phyloP scores from a whole-genome alignment of 2,329 filamentous ascomycete species.

The Hirsutella rhossiliensis region DNA sequence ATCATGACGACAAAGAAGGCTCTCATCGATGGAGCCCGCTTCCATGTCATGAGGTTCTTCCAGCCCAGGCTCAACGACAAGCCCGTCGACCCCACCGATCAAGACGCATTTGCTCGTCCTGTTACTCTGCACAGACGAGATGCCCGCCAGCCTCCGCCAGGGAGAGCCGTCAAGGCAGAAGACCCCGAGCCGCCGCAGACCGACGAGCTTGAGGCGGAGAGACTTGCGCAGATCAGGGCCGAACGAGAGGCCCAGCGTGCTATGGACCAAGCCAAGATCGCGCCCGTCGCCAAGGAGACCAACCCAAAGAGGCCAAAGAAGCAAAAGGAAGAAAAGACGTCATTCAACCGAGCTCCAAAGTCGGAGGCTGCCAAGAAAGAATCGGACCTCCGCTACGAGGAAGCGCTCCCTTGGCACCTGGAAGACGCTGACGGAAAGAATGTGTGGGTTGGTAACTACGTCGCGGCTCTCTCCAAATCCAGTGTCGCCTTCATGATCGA shows the following conservation, averaged over 20 bases:
- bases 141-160: constrained; percentile 56
- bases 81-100: constrained; percentile 54
- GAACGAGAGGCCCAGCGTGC: constrained; percentile 80
- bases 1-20: constrained; percentile 75
- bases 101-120: constrained; percentile 74
- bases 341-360: constrained; percentile 71
- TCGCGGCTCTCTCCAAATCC: constrained; percentile 75
- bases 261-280: constrained; percentile 83
- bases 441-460: constrained; percentile 84
- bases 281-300: constrained; percentile 57
- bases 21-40: constrained; percentile 65
- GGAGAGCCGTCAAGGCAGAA: constrained; percentile 52
- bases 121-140: constrained; percentile 84
- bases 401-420: constrained; percentile 90
- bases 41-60: constrained; percentile 75
- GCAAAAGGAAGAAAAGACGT: constrained; percentile 73
- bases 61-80: constrained; percentile 46
- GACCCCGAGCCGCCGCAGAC: constrained; percentile 27
- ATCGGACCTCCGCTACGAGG: constrained; percentile 71
- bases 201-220: constrained; percentile 49
- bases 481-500: constrained; percentile 70
- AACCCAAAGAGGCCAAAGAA: constrained; percentile 42
- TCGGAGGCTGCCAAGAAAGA: constrained; percentile 70
- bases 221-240: constrained; percentile 57
- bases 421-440: constrained; percentile 96